Base-by-base conservation (phyloP, 306 rosid species). In the Coriaria nepalensis region DNA sequence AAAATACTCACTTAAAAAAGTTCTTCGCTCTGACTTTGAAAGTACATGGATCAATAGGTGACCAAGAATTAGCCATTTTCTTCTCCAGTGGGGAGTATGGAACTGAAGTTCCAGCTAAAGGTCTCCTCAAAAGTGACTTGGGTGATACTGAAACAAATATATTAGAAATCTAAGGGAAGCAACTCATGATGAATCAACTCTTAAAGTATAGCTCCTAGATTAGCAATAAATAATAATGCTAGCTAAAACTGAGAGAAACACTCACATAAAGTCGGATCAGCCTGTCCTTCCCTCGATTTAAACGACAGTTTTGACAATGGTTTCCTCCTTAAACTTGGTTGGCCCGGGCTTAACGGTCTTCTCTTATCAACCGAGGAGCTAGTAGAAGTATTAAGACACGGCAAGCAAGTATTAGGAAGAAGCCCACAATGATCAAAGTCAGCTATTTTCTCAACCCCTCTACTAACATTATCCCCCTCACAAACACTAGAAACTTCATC, bases 11-110 rank as follows among this genome's bases (percentile, higher is more conserved):
- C 97, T 90, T 81, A 10, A 82, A 46, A 73, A 72, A 90, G 64
- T 75, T 85, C 52, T 75, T 90, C 4, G 76, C 98, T 74, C 98
- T 69, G 59, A 90, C 86, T 82, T 76, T 79, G 59, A 90, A 90
- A 47, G 85, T 65, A 68, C 75, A 65, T 64, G 98, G 81, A 52
- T 90, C 95, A 65, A 85, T 64, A 37, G 71, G 78, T 14, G 93
- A 90, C 98, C 98, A 90, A 49, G 85, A 77, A 63, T 92, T 77
- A 2, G 74, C 69, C 65, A 57, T 56, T 67, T 72, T 81, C 79
- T 85, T 82, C 59, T 76, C 94, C 55, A 70, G 15, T 12, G 85
- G 63, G 54, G 86, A 90, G 62, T 13, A 67, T 2, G 85, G 87
- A 67, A 85, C 71, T 6, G 73, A 60, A 5, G 74, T 73, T 67